These are phyloP conservation scores for Sarocladium strictum DNA, from an alignment of 2,329 filamentous ascomycete species.

Conservation along the genomic window DNA sequence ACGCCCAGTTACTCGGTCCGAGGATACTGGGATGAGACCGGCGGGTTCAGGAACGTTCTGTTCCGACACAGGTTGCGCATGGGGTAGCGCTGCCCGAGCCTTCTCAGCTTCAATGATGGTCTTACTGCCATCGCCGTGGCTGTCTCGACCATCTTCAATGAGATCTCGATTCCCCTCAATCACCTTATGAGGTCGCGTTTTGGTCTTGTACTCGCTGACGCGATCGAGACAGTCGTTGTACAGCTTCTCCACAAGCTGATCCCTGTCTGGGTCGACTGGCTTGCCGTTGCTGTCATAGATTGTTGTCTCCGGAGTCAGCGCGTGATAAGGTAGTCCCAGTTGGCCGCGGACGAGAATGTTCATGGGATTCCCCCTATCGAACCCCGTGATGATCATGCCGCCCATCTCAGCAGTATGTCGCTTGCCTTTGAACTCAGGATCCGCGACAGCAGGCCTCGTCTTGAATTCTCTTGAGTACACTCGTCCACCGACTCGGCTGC, in stretches of 20 bases:
- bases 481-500: constrained; percentile 80
- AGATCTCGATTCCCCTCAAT: constrained; percentile 78
- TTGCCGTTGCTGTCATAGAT: constrained; percentile 81
- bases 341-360: constrained; percentile 89
- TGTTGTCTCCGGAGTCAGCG: constrained; percentile 72
- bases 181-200: constrained; percentile 60
- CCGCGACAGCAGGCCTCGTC: constrained; percentile 50
- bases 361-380: constrained; percentile 89
- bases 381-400: constrained; percentile 96
- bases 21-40: constrained; percentile 56
- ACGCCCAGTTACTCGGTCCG: constrained; percentile 65
- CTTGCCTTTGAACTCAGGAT: constrained; percentile 47
- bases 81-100: constrained; percentile 54
- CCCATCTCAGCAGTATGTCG: constrained; percentile 90
- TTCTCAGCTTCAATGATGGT: constrained; percentile 69
- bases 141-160: constrained; percentile 78
- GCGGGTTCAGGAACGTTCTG: constrained; percentile 47
- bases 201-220: constrained; percentile 84
- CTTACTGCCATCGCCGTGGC: constrained; percentile 59
- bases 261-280: constrained; percentile 70
- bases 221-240: constrained; percentile 94
- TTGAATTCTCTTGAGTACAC: constrained; percentile 76
- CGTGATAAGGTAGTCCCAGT: constrained; percentile 78
- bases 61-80: constrained; percentile 46
- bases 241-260: constrained; percentile 80